Conservation (phyloP, 768 basidiomycete species). For the Boletus reticulatus region DNA sequence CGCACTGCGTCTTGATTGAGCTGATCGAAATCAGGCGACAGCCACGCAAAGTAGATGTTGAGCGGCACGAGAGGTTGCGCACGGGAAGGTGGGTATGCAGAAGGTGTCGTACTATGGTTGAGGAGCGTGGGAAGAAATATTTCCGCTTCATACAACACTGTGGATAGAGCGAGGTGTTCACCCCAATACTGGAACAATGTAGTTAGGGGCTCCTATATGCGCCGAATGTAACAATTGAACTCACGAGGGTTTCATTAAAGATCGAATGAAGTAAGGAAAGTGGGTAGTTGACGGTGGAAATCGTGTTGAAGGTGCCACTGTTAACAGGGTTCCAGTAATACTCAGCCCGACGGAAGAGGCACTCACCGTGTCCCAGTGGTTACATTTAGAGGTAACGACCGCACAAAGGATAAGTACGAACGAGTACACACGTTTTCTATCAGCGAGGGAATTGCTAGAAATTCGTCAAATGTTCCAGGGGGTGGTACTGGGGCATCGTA, state of each 20-base stretch:
- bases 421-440: background rate
- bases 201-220: background rate
- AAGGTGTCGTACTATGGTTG: constrained; percentile 32
- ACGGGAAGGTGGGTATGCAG: constrained; percentile 47
- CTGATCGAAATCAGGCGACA: background rate
- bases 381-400: background rate
- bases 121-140: constrained; percentile 46
- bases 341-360: background rate
- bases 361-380: constrained; percentile 4
- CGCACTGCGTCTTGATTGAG: constrained; percentile 36
- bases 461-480: constrained; percentile 15
- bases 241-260: constrained; percentile 13
- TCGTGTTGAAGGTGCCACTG: background rate
- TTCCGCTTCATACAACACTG: constrained; percentile 34
- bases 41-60: constrained; percentile 39
- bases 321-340: background rate
- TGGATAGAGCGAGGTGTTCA: background rate
- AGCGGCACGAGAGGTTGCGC: constrained; percentile 36
- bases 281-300: background rate
- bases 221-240: background rate
- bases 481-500: constrained; percentile 46
- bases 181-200: constrained; percentile 12
- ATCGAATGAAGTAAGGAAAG: constrained; percentile 14
- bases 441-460: constrained; percentile 21
- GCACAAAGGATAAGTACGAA: constrained; percentile 8